These are phyloP conservation scores for Penstemon barbatus DNA, from an alignment of 257 asterid genomes.

Conservation along the genomic window DNA sequence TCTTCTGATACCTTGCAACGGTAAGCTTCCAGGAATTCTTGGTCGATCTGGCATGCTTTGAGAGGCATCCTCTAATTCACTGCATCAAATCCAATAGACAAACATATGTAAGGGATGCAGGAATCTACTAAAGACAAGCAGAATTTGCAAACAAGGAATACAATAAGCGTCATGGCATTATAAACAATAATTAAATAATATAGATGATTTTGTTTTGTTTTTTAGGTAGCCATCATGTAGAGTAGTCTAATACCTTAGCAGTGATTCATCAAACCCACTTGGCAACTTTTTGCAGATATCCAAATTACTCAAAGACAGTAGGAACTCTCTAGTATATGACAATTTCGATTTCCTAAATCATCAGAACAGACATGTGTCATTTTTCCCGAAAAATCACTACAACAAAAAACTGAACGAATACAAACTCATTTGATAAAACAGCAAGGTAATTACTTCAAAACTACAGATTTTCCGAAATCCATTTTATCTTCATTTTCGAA, in stretches of 20 bases:
- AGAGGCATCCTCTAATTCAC: conserved; percentile 67
- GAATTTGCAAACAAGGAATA: conserved; percentile 21
- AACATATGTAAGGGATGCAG: conserved; percentile 24
- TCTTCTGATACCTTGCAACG: conserved; percentile 59
- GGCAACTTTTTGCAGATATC: conserved; percentile 82
- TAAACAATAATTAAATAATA: not conserved
- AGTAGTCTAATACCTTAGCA: conserved; percentile 48
- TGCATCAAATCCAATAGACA: conserved; percentile 37
- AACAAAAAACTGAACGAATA: not conserved
- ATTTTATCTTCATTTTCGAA: conserved; percentile 50
- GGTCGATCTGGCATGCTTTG: conserved; percentile 58
- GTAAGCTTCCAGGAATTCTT: conserved; percentile 46
- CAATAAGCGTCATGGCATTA: conserved; percentile 2
- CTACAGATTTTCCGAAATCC: conserved; percentile 35
- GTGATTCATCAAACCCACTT: conserved; percentile 51
- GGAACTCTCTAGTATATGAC: conserved; percentile 64
- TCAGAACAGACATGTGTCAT: conserved; percentile 29
- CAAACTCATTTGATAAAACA: conserved; percentile 22
- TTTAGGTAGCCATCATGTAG: not conserved
- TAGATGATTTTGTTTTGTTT: not conserved
- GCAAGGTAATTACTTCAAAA: conserved; percentile 44
- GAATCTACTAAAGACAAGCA: conserved; percentile 14
- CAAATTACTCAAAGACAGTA: conserved; percentile 60
- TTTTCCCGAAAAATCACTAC: conserved; percentile 8
- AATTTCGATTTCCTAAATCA: conserved; percentile 60